Evolutionary conservation across 2,329 filamentous ascomycete species (phyloP).

Genomic region (Nemania abortiva): DNA sequence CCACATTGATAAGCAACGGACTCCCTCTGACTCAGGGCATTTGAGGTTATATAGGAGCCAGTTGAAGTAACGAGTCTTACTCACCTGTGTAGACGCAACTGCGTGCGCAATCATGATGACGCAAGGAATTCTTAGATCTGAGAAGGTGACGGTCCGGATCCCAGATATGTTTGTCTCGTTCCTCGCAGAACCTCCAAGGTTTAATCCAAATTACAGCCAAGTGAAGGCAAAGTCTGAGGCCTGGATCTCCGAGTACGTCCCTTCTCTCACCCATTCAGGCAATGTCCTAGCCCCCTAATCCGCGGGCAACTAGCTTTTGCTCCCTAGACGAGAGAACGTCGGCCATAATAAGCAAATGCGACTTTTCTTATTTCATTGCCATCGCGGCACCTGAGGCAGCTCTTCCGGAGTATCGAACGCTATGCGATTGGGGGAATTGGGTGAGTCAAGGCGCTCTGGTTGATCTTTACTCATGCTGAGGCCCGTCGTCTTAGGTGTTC

Average conservation of each 20-base stretch:
- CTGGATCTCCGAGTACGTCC: constrained; percentile 31
- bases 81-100: not conserved
- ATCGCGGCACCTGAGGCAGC: constrained; percentile 29
- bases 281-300: not conserved
- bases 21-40: not conserved
- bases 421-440: constrained; percentile 36
- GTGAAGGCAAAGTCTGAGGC: constrained; percentile 29
- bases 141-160: constrained; percentile 21
- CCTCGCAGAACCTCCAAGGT: constrained; percentile 27
- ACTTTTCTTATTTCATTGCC: constrained; percentile 37
- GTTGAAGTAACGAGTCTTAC: not conserved
- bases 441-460: not conserved
- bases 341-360: constrained; percentile 21
- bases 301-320: constrained; percentile 22
- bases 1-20: not conserved
- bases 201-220: constrained; percentile 27
- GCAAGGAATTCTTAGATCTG: not conserved
- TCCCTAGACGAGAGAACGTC: constrained; percentile 28
- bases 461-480: not conserved
- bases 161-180: constrained; percentile 33
- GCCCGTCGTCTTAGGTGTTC: constrained; percentile 16
- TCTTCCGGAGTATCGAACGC: constrained; percentile 19
- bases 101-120: not conserved
- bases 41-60: too few relatives aligned
- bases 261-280: not conserved